These are phyloP conservation scores for Simplicillium aogashimaense DNA, from an alignment of 2,329 filamentous ascomycete genomes.

Conservation along the genomic window DNA sequence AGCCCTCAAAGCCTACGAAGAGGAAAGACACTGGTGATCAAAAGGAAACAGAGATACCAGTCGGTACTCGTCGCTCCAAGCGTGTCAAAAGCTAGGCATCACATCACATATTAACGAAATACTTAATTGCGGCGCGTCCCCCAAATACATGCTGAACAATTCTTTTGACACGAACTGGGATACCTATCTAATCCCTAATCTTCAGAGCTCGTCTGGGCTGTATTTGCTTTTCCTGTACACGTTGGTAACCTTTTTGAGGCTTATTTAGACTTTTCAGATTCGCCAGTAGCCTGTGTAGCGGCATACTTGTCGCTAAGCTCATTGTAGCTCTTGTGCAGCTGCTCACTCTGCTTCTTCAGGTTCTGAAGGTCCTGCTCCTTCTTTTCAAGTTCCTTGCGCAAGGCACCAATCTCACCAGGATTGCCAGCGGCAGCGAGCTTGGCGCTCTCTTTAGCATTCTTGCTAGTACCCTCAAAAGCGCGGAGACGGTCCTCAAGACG, in stretches of 20 bases:
- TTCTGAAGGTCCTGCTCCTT: conserved; percentile 79
- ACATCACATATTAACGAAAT: no score
- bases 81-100: conserved; percentile 3
- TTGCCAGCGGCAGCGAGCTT: conserved; percentile 65
- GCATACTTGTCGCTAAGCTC: conserved; percentile 76
- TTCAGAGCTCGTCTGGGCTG: no score
- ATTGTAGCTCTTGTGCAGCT: conserved; percentile 76
- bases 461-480: conserved; percentile 54
- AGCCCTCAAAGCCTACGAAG: conserved; percentile 6
- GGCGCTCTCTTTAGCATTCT: conserved; percentile 54
- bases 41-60: background rate
- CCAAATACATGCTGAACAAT: no score
- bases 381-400: conserved; percentile 62
- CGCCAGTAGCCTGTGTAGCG: conserved; percentile 36
- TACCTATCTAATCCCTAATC: no score
- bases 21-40: background rate
- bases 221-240: no score
- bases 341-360: conserved; percentile 86
- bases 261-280: conserved; percentile 50
- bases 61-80: conserved; percentile 1
- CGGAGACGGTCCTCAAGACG: conserved; percentile 87
- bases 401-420: conserved; percentile 61
- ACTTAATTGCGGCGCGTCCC: no score
- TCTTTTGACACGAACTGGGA: no score
- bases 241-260: background rate